A percentile compares a stretch with the other conserved stretches of the same genome.
Conservation (phyloP, 2,329 filamentous ascomycete species). For the Fusarium neocosmosporiellum region DNA sequence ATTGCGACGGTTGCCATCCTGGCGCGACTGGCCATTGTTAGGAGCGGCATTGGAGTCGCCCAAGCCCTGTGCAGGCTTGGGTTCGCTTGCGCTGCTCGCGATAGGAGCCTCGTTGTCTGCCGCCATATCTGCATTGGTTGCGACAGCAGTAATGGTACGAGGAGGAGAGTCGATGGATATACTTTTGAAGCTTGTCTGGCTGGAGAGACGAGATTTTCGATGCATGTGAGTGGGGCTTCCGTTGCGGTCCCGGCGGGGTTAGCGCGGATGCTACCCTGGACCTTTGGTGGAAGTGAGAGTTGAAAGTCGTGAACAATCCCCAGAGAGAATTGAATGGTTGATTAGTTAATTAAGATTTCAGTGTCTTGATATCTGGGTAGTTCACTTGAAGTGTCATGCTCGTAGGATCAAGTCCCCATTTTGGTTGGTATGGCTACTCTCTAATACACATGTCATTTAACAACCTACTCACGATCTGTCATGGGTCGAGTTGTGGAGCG, state of each 20-base stretch:
- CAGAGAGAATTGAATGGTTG: neutral
- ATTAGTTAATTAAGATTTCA: neutral
- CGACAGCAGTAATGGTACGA: conserved; percentile 18
- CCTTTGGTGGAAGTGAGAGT: neutral
- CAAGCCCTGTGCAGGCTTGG: conserved; percentile 26
- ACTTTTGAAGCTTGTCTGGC: conserved; percentile 23
- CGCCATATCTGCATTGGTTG: conserved; percentile 49
- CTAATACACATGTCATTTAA: neutral
- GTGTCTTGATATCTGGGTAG: neutral
- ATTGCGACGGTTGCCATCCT: conserved; percentile 42
- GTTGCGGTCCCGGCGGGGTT: conserved; percentile 35
- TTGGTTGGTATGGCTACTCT: neutral
- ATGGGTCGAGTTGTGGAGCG: neutral
- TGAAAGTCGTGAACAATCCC: neutral
- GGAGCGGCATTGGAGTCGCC: conserved; percentile 32
- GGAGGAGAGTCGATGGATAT: conserved; percentile 7
- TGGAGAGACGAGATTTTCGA: conserved; percentile 37
- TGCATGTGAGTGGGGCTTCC: conserved; percentile 36
- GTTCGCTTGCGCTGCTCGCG: conserved; percentile 36
- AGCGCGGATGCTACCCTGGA: conserved; percentile 23
- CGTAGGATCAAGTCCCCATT: neutral
- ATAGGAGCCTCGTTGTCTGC: conserved; percentile 45
- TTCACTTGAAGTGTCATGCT: neutral
- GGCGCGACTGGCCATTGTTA: conserved; percentile 31
- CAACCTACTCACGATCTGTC: neutral